These are phyloP conservation scores for Boletus sp. DNA, from an alignment of 1,284 basidiomycete species.

Conservation along the genomic window DNA sequence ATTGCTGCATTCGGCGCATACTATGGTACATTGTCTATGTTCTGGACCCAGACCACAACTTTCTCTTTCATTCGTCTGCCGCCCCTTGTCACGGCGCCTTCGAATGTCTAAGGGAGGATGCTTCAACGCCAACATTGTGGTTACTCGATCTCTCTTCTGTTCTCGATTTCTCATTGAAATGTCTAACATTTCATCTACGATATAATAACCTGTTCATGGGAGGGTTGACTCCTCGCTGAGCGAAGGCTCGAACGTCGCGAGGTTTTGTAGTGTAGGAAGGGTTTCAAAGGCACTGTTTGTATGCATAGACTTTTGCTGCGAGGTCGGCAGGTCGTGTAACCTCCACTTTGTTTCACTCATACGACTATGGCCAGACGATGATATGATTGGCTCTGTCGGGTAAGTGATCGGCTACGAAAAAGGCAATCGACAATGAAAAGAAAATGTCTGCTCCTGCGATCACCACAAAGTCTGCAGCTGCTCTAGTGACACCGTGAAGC, in stretches of 20 bases:
- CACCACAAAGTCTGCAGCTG: constrained; percentile 1
- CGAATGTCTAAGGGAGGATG: constrained; percentile 12
- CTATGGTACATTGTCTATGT: constrained; percentile 26
- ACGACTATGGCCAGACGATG: too few relatives aligned
- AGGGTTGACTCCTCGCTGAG: too few relatives aligned
- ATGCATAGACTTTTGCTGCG: background rate
- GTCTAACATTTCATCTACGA: too few relatives aligned
- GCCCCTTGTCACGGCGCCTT: constrained; percentile 20
- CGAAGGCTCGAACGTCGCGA: too few relatives aligned
- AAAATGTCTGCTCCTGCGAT: too few relatives aligned
- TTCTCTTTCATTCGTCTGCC: constrained; percentile 28
- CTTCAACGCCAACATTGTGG: too few relatives aligned
- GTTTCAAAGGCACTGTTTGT: background rate
- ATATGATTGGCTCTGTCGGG: constrained; percentile 9
- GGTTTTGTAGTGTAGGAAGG: background rate
- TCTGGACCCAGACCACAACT: constrained; percentile 31
- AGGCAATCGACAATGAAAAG: constrained; percentile 29
- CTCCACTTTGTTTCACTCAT: too few relatives aligned
- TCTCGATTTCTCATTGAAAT: too few relatives aligned
- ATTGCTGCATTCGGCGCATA: constrained; percentile 30
- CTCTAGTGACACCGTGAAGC: constrained; percentile 20
- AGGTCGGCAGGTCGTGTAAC: background rate
- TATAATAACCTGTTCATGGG: too few relatives aligned
- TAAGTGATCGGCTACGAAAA: constrained; percentile 32
- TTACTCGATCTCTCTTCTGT: too few relatives aligned